Base-by-base conservation (phyloP, 345 rosid genomes). In the Chamaenerion angustifolium region DNA sequence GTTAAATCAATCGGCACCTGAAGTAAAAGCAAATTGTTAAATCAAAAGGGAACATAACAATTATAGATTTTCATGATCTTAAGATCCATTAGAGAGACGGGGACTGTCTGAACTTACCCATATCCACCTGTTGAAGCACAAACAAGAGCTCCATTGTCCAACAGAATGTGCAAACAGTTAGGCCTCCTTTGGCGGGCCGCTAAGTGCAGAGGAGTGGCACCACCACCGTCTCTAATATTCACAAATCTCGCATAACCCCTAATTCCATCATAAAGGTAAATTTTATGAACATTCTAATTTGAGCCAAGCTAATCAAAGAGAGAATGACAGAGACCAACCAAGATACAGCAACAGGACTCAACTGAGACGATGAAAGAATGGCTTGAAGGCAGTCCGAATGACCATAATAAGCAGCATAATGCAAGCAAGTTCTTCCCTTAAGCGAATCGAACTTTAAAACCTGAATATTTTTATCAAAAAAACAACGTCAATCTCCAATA, bases 171-270 rank as follows among this genome's bases (percentile, higher is more conserved):
- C 4, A 88, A 82, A 63, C 99, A 93, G 40, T 76, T 86, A 47
- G 96, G 81, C 46, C 80, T 81, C 62, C 76, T 79, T 74, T 85
- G 96, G 49, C 95, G 76, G 3, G 99, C 80, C 8, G 99, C 96
- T 65, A 92, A 62, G 73, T 92, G 99, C 76, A 92, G 69, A 3
- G 99, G 96, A 3, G 96, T 88, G 0, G 96, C 96, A 71, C 99
- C 99, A 48, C 72, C 67, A 17, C 77, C 81, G 52, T 92, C 99
- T 79, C 96, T 77, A 55, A 85, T 76, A 66, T 92, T 92, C 58
- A 92, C 96, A 71, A 92, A 92, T 55, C 95, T 55, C 2, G 90
- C 82, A 64, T 74, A 88, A 51, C 99, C 99, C 99, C 99, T 92
- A 23, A 31, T 31, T 31, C 6, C 37, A 46, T 46, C n/a, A 46